Evolutionary conservation across 345 rosid species (phyloP).

Genomic region (Linum lewisii): DNA sequence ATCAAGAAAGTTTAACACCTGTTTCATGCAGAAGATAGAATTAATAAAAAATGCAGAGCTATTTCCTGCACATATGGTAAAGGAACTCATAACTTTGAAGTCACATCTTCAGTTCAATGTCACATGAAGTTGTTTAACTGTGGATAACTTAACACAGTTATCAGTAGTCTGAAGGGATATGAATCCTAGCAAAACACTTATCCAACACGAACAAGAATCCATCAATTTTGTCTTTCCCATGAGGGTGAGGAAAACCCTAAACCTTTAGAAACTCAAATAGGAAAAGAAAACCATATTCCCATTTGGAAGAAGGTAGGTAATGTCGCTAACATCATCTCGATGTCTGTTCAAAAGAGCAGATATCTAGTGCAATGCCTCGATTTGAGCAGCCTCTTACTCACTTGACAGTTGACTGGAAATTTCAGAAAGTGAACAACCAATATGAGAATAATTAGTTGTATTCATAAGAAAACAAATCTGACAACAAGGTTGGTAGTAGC

Average conservation of each 20-base stretch:
- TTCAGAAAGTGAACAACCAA: constrained; percentile 18
- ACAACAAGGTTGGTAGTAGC: constrained; percentile 8
- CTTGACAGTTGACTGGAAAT: constrained; percentile 53
- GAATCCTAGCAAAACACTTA: no score
- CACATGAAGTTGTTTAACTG: no score
- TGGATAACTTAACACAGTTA: no score
- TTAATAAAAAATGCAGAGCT: not conserved
- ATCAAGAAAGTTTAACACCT: constrained; percentile 69
- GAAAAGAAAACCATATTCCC: no score
- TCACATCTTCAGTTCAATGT: no score
- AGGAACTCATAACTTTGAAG: no score
- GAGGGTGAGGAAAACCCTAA: no score
- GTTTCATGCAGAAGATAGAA: constrained; percentile 21
- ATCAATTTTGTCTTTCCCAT: no score
- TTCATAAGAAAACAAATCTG: not conserved
- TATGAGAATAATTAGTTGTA: constrained; percentile 7
- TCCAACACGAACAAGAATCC: no score
- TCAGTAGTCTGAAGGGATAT: no score
- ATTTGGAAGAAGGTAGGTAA: not conserved
- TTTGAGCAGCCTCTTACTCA: constrained; percentile 85
- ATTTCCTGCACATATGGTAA: no score
- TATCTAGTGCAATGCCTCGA: constrained; percentile 95
- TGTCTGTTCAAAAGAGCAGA: constrained; percentile 77
- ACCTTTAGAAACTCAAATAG: no score
- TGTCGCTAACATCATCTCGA: constrained; percentile 55